phyloP scores from a whole-genome alignment of 768 basidiomycete genomes.

The Rhizopogon sp. region DNA sequence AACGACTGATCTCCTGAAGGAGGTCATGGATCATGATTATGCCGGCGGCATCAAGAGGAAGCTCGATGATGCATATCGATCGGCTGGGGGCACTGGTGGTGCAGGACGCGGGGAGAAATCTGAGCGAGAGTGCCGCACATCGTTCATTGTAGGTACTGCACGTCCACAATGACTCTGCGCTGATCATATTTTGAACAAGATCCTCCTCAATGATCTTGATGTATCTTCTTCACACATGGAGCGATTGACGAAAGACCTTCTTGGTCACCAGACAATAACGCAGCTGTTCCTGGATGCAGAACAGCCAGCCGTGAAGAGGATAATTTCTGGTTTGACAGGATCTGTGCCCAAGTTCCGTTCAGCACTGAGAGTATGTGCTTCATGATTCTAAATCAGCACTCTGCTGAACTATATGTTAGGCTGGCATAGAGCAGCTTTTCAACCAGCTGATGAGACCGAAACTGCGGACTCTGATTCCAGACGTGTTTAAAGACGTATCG shows the following conservation, averaged over 20 bases:
- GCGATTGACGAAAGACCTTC: conserved; percentile 65
- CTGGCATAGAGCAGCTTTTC: conserved; percentile 90
- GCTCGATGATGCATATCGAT: conserved; percentile 84
- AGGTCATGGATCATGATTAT: conserved; percentile 81
- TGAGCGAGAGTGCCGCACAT: conserved; percentile 73
- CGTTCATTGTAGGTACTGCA: conserved; percentile 69
- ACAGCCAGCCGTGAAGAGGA: conserved; percentile 41
- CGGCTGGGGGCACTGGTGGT: conserved; percentile 35
- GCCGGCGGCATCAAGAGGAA: conserved; percentile 75
- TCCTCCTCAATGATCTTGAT: conserved; percentile 91
- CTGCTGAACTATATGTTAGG: conserved; percentile 34
- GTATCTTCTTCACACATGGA: conserved; percentile 87
- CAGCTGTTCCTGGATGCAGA: conserved; percentile 69
- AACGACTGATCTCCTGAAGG: conserved; percentile 58
- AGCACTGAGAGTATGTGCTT: conserved; percentile 57
- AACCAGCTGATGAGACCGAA: conserved; percentile 90
- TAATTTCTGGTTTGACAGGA: conserved; percentile 46
- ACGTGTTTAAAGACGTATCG: conserved; percentile 86
- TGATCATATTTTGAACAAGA: conserved; percentile 39
- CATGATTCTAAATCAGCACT: not conserved
- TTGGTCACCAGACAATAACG: conserved; percentile 44
- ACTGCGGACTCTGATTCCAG: conserved; percentile 75
- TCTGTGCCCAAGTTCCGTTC: conserved; percentile 63
- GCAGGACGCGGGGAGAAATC: conserved; percentile 62
- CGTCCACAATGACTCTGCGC: not conserved